Evolutionary conservation across 2,329 filamentous ascomycete genomes (phyloP).

Genomic region (Ophiosphaerella narmari): DNA sequence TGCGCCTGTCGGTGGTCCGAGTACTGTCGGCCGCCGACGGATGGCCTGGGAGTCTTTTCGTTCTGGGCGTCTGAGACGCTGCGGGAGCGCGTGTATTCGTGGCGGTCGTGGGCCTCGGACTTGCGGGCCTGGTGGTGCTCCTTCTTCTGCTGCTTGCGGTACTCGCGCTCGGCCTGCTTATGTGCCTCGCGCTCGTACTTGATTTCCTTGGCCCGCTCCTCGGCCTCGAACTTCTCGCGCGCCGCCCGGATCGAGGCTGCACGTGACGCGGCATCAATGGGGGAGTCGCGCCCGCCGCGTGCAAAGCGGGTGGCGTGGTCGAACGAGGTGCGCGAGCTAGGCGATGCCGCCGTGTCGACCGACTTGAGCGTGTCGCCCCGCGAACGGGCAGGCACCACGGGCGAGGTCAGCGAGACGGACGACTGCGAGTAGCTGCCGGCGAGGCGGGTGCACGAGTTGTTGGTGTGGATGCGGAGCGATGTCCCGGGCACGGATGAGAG

Average conservation of each 20-base stretch:
- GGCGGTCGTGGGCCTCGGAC: conserved; percentile 44
- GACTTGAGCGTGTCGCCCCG: conserved; percentile 56
- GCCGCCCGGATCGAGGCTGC: conserved; percentile 62
- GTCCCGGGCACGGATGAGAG: conserved; percentile 49
- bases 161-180: conserved; percentile 52
- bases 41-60: conserved; percentile 38
- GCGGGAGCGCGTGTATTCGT: conserved; percentile 31
- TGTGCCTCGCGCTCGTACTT: conserved; percentile 59
- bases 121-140: conserved; percentile 49
- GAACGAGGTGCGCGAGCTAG: conserved; percentile 60
- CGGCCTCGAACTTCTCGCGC: conserved; percentile 62
- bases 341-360: conserved; percentile 55
- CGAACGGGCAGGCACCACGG: conserved; percentile 47
- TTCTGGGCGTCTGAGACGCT: conserved; percentile 36
- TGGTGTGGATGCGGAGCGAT: conserved; percentile 45
- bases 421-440: conserved; percentile 57
- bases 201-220: conserved; percentile 61
- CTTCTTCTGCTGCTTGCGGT: conserved; percentile 51
- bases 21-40: conserved; percentile 45
- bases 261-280: conserved; percentile 56
- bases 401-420: conserved; percentile 56
- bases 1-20: conserved; percentile 44
- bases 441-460: conserved; percentile 52
- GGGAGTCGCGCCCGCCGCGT: conserved; percentile 54
- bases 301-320: conserved; percentile 60